Evolutionary conservation across 2,329 filamentous ascomycete genomes (phyloP).

Genomic region (Botrytis aclada): DNA sequence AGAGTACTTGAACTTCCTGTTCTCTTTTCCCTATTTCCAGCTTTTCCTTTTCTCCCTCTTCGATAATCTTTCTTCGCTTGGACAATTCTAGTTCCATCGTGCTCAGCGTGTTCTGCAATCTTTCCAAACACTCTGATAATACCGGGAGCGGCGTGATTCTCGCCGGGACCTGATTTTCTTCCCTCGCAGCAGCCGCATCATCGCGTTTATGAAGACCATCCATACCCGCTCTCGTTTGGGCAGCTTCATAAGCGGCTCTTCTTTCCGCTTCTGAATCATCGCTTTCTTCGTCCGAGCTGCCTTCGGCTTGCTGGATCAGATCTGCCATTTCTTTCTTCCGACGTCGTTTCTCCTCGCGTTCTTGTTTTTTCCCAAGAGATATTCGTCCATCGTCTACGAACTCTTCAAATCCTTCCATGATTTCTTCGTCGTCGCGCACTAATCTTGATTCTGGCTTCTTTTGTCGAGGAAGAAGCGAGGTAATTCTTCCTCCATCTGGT

Average conservation of each 20-base stretch:
- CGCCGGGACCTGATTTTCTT: slow-evolving; percentile 40
- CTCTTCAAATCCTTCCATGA: slow-evolving; percentile 90
- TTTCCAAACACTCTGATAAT: slow-evolving; percentile 62
- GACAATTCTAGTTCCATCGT: slow-evolving; percentile 62
- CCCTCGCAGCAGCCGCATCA: slow-evolving; percentile 39
- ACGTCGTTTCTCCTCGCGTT: slow-evolving; percentile 64
- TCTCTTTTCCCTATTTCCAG: slow-evolving; percentile 66
- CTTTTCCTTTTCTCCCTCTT: slow-evolving; percentile 66
- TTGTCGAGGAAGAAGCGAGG: slow-evolving; percentile 48
- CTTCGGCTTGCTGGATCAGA: slow-evolving; percentile 75
- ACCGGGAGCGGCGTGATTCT: slow-evolving; percentile 76
- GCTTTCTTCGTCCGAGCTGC: slow-evolving; percentile 55
- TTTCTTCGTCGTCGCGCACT: slow-evolving; percentile 82
- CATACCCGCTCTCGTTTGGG: slow-evolving; percentile 84
- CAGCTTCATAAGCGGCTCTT: slow-evolving; percentile 79
- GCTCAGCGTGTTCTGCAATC: slow-evolving; percentile 59
- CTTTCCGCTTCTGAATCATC: slow-evolving; percentile 70
- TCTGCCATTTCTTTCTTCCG: slow-evolving; percentile 77
- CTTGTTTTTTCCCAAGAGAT: slow-evolving; percentile 73
- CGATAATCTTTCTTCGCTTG: slow-evolving; percentile 59
- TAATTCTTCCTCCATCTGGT: slow-evolving; percentile 39
- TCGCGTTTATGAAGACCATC: slow-evolving; percentile 59
- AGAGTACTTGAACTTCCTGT: slow-evolving; percentile 72
- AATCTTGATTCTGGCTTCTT: slow-evolving; percentile 71
- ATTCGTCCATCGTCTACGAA: slow-evolving; percentile 84